phyloP scores from a whole-genome alignment of 2,329 filamentous ascomycete species.

The Xylaria sp. region DNA sequence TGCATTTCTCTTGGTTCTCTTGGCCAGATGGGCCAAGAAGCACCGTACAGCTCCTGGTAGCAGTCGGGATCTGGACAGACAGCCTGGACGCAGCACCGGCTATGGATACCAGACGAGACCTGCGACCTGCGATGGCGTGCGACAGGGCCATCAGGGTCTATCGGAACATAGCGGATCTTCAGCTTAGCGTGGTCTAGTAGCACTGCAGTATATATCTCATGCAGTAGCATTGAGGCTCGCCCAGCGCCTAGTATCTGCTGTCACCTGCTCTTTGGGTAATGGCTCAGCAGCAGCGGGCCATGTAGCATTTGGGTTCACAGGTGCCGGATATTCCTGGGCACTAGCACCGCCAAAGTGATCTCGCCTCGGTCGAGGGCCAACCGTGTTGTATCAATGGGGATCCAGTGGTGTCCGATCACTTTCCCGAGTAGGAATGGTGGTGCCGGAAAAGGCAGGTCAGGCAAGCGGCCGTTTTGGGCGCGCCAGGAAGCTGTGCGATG shows the following conservation, averaged over 20 bases:
- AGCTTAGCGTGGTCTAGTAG: constrained; percentile 17
- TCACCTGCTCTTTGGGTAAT: constrained; percentile 34
- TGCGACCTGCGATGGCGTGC: neutral
- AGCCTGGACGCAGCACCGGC: neutral
- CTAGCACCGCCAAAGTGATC: constrained; percentile 2
- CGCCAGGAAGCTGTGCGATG: constrained; percentile 25
- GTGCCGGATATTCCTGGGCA: constrained; percentile 8
- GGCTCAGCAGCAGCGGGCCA: constrained; percentile 8
- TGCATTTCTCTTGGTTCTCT: constrained; percentile 31
- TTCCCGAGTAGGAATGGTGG: constrained; percentile 33
- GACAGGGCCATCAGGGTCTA: constrained; percentile 15
- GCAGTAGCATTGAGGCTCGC: constrained; percentile 30
- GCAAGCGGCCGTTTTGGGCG: constrained; percentile 1
- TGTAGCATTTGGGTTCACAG: constrained; percentile 20
- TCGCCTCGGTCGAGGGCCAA: constrained; percentile 7
- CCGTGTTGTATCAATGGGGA: neutral
- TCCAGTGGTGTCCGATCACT: constrained; percentile 24
- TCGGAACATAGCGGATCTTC: constrained; percentile 18
- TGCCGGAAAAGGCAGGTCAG: constrained; percentile 32
- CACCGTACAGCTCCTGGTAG: constrained; percentile 13
- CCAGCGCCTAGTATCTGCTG: neutral
- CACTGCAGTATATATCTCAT: neutral
- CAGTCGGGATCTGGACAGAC: neutral
- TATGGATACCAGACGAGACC: neutral
- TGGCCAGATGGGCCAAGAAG: constrained; percentile 29